Base-by-base conservation (phyloP, 352 stramenopile species). In the Phytophthora pisi region DNA sequence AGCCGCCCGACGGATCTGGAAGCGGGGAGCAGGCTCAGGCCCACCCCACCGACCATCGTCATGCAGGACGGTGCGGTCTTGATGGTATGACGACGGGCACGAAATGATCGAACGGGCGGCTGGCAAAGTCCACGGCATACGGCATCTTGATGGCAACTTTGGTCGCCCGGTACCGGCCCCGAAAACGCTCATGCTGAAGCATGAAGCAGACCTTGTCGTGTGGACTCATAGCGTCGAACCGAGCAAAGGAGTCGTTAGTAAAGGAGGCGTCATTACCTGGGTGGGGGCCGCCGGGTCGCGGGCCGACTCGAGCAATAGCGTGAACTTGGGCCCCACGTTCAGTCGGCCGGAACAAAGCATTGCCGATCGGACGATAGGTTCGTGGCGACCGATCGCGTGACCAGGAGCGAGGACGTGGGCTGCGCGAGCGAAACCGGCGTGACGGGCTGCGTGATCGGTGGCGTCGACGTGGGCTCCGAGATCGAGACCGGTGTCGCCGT, bases 81-180 rank as follows among this genome's bases (percentile, higher is more conserved):
- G 40, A 5, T 47, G n/a, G 49, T 47, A 61, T 15, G 36, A 0
- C 1, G 10, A 4, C 0, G 43, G 36, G 34, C 55, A n/a, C n/a
- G 31, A 23, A 64, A 6, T 64, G 34, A 9, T 57, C 46, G 34
- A 64, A 51, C 2, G 56, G 56, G 1, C 50, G 40, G 6, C 18
- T 62, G 23, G 13, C 1, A 9, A 66, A 66, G 23, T 70, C 23
- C 1, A 70, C 18, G 5, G 51, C 30, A 5, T 57, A 62, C 23
- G 58, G 2, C 64, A 66, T 70, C 50, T 62, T 70, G 64, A 24
- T 43, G 0, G 51, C 53, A 0, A 70, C 42, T 23, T 66, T 70
- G 9, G 51, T 57, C 30, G 57, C 63, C 1, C 56, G 42, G 11
- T 61, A 66, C 0, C 23, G 30, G 13, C 2, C 6, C 2, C 23